Evolutionary conservation across 768 basidiomycete genomes (phyloP).

Genomic region (Termitomyces sp.): DNA sequence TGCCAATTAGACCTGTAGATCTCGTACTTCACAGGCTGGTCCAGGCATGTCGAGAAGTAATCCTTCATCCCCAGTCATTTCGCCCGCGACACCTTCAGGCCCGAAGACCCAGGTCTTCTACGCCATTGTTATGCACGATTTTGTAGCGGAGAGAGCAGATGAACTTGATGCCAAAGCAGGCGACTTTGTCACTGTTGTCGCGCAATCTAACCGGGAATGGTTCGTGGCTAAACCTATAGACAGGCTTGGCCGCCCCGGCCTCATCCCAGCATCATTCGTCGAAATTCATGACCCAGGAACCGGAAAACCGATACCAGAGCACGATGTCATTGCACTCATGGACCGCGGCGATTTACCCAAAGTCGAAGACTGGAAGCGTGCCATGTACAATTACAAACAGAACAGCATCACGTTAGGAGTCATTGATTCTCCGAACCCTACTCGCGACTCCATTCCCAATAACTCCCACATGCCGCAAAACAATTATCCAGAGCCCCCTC

Average conservation of each 20-base stretch:
- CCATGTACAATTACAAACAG: slow-evolving; percentile 93
- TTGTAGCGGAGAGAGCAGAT: slow-evolving; percentile 91
- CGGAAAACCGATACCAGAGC: slow-evolving; percentile 60
- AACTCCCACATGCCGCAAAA: slow-evolving; percentile 37
- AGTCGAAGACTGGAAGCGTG: slow-evolving; percentile 99
- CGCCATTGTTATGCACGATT: slow-evolving; percentile 95
- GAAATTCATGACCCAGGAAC: slow-evolving; percentile 93
- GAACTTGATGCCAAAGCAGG: slow-evolving; percentile 94
- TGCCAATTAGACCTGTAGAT: slow-evolving; percentile 25
- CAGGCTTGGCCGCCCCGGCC: slow-evolving; percentile 88
- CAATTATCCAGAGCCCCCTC: slow-evolving; percentile 19
- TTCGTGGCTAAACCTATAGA: slow-evolving; percentile 99
- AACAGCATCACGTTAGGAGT: slow-evolving; percentile 94
- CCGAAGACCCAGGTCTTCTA: slow-evolving; percentile 74
- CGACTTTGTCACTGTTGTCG: slow-evolving; percentile 94
- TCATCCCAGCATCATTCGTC: slow-evolving; percentile 97
- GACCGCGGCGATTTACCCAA: slow-evolving; percentile 86
- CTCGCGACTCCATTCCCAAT: slow-evolving; percentile 40
- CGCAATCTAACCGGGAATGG: slow-evolving; percentile 99
- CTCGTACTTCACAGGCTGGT: slow-evolving; percentile 43
- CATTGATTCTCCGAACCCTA: slow-evolving; percentile 54
- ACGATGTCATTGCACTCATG: slow-evolving; percentile 74
- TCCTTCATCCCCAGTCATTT: slow-evolving; percentile 25
- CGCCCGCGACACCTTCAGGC: slow-evolving; percentile 25
- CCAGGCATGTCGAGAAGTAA: slow-evolving; percentile 15